Base-by-base conservation (phyloP, 1,284 basidiomycete genomes). In the Malassezia yamatoensis region DNA sequence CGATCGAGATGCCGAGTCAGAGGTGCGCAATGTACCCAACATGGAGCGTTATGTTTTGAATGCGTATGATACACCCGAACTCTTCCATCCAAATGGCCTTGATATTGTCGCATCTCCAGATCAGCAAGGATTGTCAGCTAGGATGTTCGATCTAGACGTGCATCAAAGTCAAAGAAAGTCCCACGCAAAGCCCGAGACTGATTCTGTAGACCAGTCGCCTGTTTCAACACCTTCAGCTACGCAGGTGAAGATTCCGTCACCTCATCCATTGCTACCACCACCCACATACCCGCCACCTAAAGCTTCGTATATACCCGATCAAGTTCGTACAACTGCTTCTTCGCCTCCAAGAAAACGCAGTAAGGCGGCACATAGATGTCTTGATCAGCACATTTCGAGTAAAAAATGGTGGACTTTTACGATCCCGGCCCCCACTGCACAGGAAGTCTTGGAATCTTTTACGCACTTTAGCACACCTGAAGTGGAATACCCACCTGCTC, bases 11-110 rank as follows among this genome's bases (percentile, higher is more conserved):
- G 35, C 49, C 7, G 10, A 18, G 1, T 7, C 29, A 16, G 24
- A 33, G 29, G 18, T 15, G 2, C n/a, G 32, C 6, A 4, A 32
- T 9, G 44, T 33, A 16, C 36, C 36, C 15, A 18, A 7, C 13
- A 80, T 80, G 77, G 81, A 82, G 74, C 76, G 77, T 75, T 86
- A 83, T 80, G 83, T 88, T 41, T 86, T 89, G 84, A 86, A 87
- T 1, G 83, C 86, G 0, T 93, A 91, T 65, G 85, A 90, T 70
- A 90, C 88, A 50, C 79, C 88, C 7, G 54, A 72, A 59, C 41
- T 70, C 58, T 59, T 70, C 40, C 59, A 65, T 49, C 46, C 62
- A 41, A 48, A 69, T 55, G 40, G 66, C 48, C 43, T 66, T 43
- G 61, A 63, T 36, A 54, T 56, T 6, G 24, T 54, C 9, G 46